A percentile compares a stretch with the other conserved stretches of the same genome.
Evolutionary conservation across 139 green algal genomes (phyloP).

Genomic region (Micractinium conductrix): DNA sequence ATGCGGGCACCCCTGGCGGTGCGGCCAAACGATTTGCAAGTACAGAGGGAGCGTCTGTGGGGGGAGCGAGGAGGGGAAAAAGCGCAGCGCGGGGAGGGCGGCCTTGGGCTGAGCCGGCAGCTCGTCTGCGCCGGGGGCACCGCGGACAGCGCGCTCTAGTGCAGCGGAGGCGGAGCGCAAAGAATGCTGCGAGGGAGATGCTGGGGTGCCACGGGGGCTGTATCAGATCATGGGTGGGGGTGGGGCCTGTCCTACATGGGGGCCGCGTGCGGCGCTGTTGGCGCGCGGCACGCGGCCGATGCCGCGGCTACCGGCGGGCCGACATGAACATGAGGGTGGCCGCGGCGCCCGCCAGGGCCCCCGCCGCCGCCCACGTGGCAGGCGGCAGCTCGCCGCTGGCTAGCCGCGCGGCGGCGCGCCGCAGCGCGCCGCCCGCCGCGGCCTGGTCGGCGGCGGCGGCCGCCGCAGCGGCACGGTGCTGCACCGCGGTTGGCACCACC

Average conservation of each 20-base stretch:
- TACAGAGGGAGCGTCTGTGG: background rate
- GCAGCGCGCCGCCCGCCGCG: background rate
- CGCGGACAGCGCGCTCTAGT: too few relatives aligned
- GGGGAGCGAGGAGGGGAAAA: background rate
- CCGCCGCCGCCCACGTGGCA: background rate
- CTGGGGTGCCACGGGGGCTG: background rate
- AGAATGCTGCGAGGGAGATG: background rate
- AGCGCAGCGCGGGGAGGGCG: background rate
- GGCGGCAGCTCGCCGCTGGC: background rate
- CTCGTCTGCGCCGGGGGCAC: too few relatives aligned
- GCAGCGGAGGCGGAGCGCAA: background rate
- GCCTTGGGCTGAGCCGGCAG: background rate
- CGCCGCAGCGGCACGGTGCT: background rate
- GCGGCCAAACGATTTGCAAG: too few relatives aligned
- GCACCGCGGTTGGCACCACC: background rate
- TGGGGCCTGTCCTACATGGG: too few relatives aligned
- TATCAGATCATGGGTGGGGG: background rate
- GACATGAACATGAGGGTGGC: background rate
- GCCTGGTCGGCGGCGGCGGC: background rate
- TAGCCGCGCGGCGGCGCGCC: background rate
- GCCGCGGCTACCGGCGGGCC: background rate
- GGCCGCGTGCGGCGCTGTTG: background rate
- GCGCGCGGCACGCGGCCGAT: background rate
- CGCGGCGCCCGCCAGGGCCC: slow-evolving; percentile 1
- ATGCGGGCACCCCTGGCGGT: too few relatives aligned